A percentile compares a stretch with the other conserved stretches of the same genome.
Conservation (phyloP, 2,329 filamentous ascomycete genomes). For the Talaromyces verruculosus region DNA sequence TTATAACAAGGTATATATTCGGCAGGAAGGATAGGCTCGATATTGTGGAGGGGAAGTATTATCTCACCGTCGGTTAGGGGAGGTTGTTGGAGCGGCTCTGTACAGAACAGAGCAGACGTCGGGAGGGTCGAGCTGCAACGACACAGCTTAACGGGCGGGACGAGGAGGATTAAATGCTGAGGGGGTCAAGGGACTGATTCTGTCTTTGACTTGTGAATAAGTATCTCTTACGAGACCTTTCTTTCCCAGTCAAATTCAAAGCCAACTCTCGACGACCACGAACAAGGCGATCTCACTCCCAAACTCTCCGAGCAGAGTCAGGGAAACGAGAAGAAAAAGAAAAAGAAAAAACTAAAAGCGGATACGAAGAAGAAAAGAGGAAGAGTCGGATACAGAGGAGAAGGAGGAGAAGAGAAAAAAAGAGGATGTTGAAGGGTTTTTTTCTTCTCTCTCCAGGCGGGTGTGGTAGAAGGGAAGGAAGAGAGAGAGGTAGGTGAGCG, state of each 20-base stretch:
- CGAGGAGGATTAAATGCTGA: conserved; percentile 35
- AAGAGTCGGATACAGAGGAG: conserved; percentile 34
- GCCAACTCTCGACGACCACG: conserved; percentile 23
- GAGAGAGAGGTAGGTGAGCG: conserved; percentile 25
- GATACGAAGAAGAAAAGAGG: conserved; percentile 29
- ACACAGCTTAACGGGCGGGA: conserved; percentile 36
- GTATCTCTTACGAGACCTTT: conserved; percentile 8
- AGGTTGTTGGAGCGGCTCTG: conserved; percentile 34
- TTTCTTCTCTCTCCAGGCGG: conserved; percentile 43
- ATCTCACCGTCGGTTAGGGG: conserved; percentile 34
- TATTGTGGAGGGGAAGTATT: neutral
- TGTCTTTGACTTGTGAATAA: conserved; percentile 1
- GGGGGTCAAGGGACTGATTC: neutral
- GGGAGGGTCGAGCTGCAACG: conserved; percentile 37
- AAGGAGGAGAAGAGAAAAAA: conserved; percentile 35
- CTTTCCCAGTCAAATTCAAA: conserved; percentile 16
- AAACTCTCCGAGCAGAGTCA: conserved; percentile 42
- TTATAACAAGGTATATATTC: conserved; percentile 18
- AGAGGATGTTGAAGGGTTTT: conserved; percentile 38
- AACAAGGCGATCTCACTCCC: conserved; percentile 38
- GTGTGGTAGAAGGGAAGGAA: conserved; percentile 41
- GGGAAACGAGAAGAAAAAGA: conserved; percentile 22
- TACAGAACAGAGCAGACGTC: conserved; percentile 38
- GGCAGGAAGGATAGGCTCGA: conserved; percentile 24
- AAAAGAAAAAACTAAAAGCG: conserved; percentile 24